Percentiles rank a stretch among this genome's conserved stretches.
These are phyloP conservation scores for Jasminum sambac DNA, from an alignment of 257 asterid genomes.

Conservation along the genomic window DNA sequence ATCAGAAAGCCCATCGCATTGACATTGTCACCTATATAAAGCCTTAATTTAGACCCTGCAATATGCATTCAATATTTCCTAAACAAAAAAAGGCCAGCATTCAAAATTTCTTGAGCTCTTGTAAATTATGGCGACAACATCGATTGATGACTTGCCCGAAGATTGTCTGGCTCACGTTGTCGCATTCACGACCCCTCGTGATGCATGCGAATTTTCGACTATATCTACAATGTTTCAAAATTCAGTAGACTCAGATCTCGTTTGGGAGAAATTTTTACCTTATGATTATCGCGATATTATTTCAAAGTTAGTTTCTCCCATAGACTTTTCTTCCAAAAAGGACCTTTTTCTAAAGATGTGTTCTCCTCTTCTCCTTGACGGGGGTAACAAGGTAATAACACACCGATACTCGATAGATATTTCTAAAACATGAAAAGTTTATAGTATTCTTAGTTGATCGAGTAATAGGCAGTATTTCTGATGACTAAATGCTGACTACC, in stretches of 20 bases:
- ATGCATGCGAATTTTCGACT: neutral
- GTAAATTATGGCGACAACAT: neutral
- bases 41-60: neutral
- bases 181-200: neutral
- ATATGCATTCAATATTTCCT: neutral
- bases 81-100: too few species aligned
- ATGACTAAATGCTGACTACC: neutral
- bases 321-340: conserved; percentile 2
- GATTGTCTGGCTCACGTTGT: neutral
- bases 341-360: neutral
- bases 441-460: too few species aligned
- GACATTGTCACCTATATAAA: neutral
- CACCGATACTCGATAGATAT: neutral
- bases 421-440: too few species aligned
- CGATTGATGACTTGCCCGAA: neutral
- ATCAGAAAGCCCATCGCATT: neutral
- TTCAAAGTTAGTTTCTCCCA: neutral
- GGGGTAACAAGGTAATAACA: conserved; percentile 7
- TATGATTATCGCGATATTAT: neutral
- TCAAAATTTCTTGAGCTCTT: neutral
- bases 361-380: conserved; percentile 15
- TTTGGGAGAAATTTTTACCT: conserved; percentile 15
- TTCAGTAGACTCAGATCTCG: neutral
- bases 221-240: neutral
- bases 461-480: neutral